Evolutionary conservation across 2,329 filamentous ascomycete genomes (phyloP), one percentile per base, ranked within the genome.

Genomic region (Fonsecaea nubica): DNA sequence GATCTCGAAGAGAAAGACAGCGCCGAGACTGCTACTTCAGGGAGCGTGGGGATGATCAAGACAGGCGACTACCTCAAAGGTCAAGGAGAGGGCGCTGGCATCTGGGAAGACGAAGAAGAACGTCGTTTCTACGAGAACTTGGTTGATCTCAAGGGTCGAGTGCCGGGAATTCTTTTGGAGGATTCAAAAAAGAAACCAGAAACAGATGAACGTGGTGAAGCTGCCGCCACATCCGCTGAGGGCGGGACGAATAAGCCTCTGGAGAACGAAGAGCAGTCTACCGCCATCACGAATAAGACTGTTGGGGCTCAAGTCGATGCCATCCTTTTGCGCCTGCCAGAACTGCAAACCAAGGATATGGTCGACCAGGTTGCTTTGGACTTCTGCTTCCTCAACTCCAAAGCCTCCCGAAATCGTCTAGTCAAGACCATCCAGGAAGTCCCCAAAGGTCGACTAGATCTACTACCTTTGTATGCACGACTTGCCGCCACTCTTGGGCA

Each of bases 51-150:
- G 38, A 86, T 98, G 45, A 91, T 98, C 72, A 98, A 97, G 80
- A 91, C 93, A 10, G 92, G 92, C 0, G 94, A 98, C 73, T 98
- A 97, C 75, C 83, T 98, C 45, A 90, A 92, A 42, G 93, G 93
- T 12, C 92, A 96, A 76, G 90, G 90, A 25, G 94, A 98, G 66
- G 93, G 93, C 21, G 87, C 93, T 30, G 95, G 95, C 0, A 98
- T 99, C 69, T 99, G 95, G 95, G 93, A 97, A 80, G 95, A 99
- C 73, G 95, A 99, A 75, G 95, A 99, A 62, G 94, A 99, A 79
- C 89, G 95, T 66, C 91, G 95, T 67, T 99, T 99, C 77, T 99
- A 99, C 80, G 95, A 99, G 81, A 98, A 97, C 71, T 80, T 99
- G 10, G 91, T 96, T 12, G 95, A 99, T 76, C 82, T 99, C 15